phyloP scores from a whole-genome alignment of 1,139 yeast genomes.

The Diutina neorugosa region DNA sequence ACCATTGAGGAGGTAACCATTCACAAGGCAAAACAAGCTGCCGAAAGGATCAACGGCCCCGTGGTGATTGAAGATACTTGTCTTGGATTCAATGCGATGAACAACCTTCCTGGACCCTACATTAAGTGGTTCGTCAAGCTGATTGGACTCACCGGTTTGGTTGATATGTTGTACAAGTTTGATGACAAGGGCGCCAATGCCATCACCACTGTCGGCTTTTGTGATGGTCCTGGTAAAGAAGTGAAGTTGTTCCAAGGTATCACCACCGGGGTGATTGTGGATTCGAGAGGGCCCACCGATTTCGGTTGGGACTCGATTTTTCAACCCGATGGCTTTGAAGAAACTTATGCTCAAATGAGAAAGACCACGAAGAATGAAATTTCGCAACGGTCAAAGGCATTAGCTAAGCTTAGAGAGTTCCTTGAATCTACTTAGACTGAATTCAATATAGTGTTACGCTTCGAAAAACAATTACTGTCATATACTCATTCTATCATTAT shows the following conservation, averaged over 20 bases:
- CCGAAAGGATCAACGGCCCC: conserved; percentile 47
- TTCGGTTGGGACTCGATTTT: conserved; percentile 97
- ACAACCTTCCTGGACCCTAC: conserved; percentile 82
- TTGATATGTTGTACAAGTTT: conserved; percentile 65
- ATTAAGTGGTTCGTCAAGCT: conserved; percentile 78
- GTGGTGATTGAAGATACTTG: conserved; percentile 95
- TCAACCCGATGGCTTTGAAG: conserved; percentile 55
- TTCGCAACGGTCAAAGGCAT: conserved; percentile 80
- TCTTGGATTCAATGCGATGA: conserved; percentile 68
- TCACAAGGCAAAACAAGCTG: conserved; percentile 75
- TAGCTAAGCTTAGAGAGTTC: conserved; percentile 54
- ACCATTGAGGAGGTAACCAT: conserved; percentile 69
- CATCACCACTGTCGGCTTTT: conserved; percentile 84
- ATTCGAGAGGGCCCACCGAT: conserved; percentile 60
- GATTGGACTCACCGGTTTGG: conserved; percentile 63
- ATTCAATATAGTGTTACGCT: neutral
- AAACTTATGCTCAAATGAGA: conserved; percentile 91
- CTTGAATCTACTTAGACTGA: conserved; percentile 15
- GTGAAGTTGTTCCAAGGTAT: conserved; percentile 75
- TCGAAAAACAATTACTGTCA: neutral
- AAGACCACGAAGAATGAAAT: conserved; percentile 63
- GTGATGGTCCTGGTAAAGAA: conserved; percentile 67
- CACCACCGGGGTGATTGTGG: conserved; percentile 71
- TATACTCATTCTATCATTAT: neutral
- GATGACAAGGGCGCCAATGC: conserved; percentile 83